Base-by-base conservation (phyloP, 208 protist genomes). In the Angomonas desouzai region DNA sequence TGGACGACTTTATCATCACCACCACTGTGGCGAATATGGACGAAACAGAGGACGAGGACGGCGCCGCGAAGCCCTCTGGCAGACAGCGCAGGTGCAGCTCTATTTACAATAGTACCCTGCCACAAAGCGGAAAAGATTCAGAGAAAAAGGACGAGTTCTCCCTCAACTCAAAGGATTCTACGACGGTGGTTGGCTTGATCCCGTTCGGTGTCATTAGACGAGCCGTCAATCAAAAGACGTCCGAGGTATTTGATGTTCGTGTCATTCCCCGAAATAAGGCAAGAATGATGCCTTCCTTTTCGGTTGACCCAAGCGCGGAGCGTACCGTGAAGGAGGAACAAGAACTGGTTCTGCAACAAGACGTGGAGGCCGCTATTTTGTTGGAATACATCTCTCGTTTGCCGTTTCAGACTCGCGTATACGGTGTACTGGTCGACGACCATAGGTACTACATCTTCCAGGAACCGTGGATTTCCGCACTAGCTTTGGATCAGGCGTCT, bases 401-500 rank as follows among this genome's bases (percentile, higher is more conserved):
- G 48, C 89, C 85, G 4, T 91, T 84, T 48, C 70, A 81, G 51
- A 78, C 77, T 0, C 83, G 77, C 29, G 72, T 94, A 16, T 87
- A 81, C 63, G 81, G 84, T 33, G 82, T 94, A 2, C 67, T 92
- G 22, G 79, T 82, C 23, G 85, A 94, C 63, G 79, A 85, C 59
- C 72, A 89, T 56, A 73, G 77, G 32, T 92, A 87, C 73, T 94
- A 92, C 68, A 76, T 94, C 56, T 75, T 92, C 61, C 77, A 87
- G 60, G 74, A 83, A 64, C 89, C 89, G 58, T 84, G 83, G 80
- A 75, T 88, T 40, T 91, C 88, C 1, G 83, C 83, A 3, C 57
- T 89, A 25, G 66, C 83, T n/a, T 61, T 90, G 51, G 77, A 84
- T 56, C 58, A 90, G 66, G 68, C 66, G 27, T 62, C 67, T 49